These are phyloP conservation scores for Lyophyllum decastes DNA, from an alignment of 768 basidiomycete species.

Conservation along the genomic window DNA sequence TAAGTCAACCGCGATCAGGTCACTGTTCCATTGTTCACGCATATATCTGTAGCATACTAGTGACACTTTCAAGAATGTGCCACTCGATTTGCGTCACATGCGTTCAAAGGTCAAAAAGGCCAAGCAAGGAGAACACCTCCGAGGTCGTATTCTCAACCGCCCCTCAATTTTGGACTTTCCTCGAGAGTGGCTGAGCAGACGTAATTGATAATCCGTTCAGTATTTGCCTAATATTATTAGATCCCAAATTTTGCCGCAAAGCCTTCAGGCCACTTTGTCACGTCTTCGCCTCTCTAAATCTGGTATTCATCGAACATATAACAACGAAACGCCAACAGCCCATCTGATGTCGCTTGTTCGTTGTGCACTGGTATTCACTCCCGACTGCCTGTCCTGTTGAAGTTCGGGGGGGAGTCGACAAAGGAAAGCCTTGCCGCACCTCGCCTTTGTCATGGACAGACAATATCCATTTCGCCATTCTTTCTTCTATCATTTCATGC, in stretches of 20 bases:
- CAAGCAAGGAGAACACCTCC: constrained; percentile 69
- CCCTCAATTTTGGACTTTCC: constrained; percentile 83
- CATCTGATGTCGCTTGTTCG: background rate
- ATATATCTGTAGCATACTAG: constrained; percentile 34
- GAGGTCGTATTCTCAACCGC: constrained; percentile 50
- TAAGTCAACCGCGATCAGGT: constrained; percentile 40
- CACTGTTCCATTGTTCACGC: background rate
- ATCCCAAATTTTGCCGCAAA: background rate
- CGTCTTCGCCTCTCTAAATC: no score
- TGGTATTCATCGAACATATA: background rate
- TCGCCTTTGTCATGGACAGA: background rate
- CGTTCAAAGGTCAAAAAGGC: constrained; percentile 72
- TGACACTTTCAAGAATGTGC: constrained; percentile 61
- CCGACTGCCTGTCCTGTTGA: no score
- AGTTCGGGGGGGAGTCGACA: background rate
- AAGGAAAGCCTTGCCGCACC: background rate
- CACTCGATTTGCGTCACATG: constrained; percentile 82
- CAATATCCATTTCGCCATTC: background rate
- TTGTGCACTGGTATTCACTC: background rate
- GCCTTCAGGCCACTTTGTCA: no score
- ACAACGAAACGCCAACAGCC: background rate
- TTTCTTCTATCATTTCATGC: background rate
- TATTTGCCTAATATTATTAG: background rate
- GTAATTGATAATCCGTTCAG: background rate
- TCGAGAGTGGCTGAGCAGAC: constrained; percentile 74